Evolutionary conservation across 257 asterid genomes (phyloP).

Genomic region (Cinchona pubescens): DNA sequence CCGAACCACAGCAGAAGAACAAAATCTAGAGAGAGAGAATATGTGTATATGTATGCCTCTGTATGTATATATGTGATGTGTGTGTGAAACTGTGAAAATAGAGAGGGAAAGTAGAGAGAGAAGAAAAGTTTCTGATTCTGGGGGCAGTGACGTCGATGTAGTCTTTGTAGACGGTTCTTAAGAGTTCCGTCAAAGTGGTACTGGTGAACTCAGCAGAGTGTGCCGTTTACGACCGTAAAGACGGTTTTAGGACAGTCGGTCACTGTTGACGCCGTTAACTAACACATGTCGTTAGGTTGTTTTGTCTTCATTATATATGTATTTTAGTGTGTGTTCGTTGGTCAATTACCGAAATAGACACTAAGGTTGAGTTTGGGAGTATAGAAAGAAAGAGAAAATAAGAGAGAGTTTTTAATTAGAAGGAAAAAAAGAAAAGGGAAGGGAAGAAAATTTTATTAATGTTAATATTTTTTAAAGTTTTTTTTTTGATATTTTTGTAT

Average conservation of each 20-base stretch:
- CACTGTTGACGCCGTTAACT: slow-evolving; percentile 43
- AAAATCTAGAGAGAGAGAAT: slow-evolving; percentile 25
- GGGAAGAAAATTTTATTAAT: too few species aligned
- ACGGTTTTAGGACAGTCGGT: slow-evolving; percentile 9
- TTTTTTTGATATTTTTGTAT: too few species aligned
- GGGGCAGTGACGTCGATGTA: slow-evolving; percentile 23
- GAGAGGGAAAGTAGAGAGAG: slow-evolving; percentile 41
- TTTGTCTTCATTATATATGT: slow-evolving; percentile 18
- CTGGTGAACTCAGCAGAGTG: slow-evolving; percentile 5
- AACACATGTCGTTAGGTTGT: slow-evolving; percentile 11
- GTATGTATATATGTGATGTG: slow-evolving; percentile 2
- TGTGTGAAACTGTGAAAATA: slow-evolving; percentile 19
- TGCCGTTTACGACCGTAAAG: background rate
- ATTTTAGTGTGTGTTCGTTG: background rate
- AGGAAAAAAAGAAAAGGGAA: too few species aligned
- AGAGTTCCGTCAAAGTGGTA: slow-evolving; percentile 39
- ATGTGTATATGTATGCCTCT: slow-evolving; percentile 27
- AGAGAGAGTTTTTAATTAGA: too few species aligned
- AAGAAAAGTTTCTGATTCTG: slow-evolving; percentile 38
- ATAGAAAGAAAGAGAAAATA: too few species aligned
- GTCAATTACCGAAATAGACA: background rate
- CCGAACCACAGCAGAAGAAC: slow-evolving; percentile 21
- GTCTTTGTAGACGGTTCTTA: slow-evolving; percentile 24
- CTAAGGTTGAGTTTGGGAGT: too few species aligned
- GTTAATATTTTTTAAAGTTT: too few species aligned